Percentiles rank a stretch among this genome's conserved stretches.
These are phyloP conservation scores for Phialophora tarda DNA, from an alignment of 2,329 filamentous ascomycete species.

Conservation along the genomic window DNA sequence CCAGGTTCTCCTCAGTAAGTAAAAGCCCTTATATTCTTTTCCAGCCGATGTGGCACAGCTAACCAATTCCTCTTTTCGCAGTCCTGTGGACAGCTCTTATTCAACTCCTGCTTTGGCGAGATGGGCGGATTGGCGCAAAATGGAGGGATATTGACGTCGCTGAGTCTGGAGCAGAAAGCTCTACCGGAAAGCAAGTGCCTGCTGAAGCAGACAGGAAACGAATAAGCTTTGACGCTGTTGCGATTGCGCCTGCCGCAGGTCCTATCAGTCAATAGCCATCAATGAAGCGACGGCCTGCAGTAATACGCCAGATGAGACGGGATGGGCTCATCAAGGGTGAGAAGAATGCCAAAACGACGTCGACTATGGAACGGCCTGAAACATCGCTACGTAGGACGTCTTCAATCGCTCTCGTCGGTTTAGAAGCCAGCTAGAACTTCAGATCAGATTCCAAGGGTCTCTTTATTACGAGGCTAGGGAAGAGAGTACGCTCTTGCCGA, in stretches of 20 bases:
- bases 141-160: constrained; percentile 8
- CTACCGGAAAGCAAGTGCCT: constrained; percentile 1
- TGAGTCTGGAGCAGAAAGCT: constrained; percentile 16
- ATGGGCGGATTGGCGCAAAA: constrained; percentile 13
- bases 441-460: no score
- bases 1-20: constrained; percentile 46
- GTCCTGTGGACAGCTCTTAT: constrained; percentile 42
- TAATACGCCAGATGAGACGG: neutral
- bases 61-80: constrained; percentile 16
- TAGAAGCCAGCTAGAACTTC: no score
- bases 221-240: constrained; percentile 22
- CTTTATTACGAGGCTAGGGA: no score
- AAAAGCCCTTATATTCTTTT: neutral
- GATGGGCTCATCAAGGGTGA: neutral
- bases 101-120: constrained; percentile 42
- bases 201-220: constrained; percentile 19
- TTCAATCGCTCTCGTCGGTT: no score
- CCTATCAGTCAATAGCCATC: constrained; percentile 22
- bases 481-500: no score
- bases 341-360: neutral
- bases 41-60: constrained; percentile 1
- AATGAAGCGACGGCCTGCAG: constrained; percentile 5
- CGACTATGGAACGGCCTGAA: neutral
- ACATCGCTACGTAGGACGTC: neutral
- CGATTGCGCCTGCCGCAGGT: constrained; percentile 24